These are phyloP conservation scores for Cladosporium sp. DNA, from an alignment of 2,329 filamentous ascomycete species.

Conservation along the genomic window DNA sequence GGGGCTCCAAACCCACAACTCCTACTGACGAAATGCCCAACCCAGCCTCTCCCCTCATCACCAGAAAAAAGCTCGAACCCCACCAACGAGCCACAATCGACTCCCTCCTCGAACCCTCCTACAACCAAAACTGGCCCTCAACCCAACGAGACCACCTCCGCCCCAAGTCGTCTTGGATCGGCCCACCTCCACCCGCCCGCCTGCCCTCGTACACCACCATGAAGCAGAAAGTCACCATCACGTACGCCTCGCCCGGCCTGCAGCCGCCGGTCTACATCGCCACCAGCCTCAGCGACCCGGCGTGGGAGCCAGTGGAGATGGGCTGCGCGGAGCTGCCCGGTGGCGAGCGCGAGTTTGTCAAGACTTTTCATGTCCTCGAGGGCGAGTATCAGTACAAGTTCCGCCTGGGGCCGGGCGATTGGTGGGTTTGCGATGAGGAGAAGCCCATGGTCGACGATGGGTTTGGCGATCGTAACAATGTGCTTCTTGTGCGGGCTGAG, in stretches of 20 bases:
- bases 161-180: conserved; percentile 25
- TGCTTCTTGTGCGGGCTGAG: conserved; percentile 27
- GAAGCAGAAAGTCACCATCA: conserved; percentile 48
- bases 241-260: conserved; percentile 54
- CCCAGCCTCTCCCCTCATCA: background rate
- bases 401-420: conserved; percentile 58
- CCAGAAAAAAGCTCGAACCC: background rate
- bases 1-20: background rate
- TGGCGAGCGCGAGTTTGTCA: conserved; percentile 41
- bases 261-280: conserved; percentile 64
- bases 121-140: background rate
- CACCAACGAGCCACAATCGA: conserved; percentile 1
- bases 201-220: conserved; percentile 19
- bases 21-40: conserved; percentile 5
- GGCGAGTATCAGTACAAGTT: conserved; percentile 70
- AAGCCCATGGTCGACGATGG: conserved; percentile 50
- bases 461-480: conserved; percentile 50
- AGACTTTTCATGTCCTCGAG: conserved; percentile 49
- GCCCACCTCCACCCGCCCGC: conserved; percentile 17
- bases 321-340: conserved; percentile 41
- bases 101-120: conserved; percentile 2
- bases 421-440: conserved; percentile 63
- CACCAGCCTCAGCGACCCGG: conserved; percentile 60
- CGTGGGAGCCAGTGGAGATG: conserved; percentile 66
- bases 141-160: background rate